Conservation (phyloP, 2,329 filamentous ascomycete species). For the Diaporthe sp. region DNA sequence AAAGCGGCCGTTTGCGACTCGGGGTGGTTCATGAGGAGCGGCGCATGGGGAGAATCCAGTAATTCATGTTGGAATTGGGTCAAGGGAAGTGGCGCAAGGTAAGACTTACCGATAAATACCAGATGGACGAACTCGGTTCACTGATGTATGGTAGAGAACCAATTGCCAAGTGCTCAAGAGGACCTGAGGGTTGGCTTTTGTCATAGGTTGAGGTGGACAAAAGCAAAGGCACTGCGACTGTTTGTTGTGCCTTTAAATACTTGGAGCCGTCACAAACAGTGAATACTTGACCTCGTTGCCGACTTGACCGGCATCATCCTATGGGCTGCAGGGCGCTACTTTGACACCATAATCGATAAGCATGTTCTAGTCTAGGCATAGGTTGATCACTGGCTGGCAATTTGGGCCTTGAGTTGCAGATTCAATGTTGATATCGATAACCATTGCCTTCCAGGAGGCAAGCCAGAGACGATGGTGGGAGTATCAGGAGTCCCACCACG, state of each 20-base stretch:
- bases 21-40: background rate
- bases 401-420: background rate
- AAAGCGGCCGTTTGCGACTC: background rate
- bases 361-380: background rate
- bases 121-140: background rate
- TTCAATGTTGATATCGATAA: background rate
- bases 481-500: background rate
- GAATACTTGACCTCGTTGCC: background rate
- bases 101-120: background rate
- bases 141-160: background rate
- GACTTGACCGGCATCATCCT: background rate
- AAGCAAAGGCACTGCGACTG: background rate
- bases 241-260: accelerated
- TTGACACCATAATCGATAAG: too few species aligned
- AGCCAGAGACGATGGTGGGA: background rate
- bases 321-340: too few species aligned
- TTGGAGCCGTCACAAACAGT: background rate
- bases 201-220: background rate
- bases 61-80: too few species aligned
- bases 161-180: background rate
- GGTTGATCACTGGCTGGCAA: background rate
- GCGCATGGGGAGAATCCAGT: background rate
- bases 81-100: background rate
- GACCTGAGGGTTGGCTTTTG: background rate
- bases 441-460: background rate